Conservation (phyloP, 2,329 filamentous ascomycete species). For the Epichloe scottii region DNA sequence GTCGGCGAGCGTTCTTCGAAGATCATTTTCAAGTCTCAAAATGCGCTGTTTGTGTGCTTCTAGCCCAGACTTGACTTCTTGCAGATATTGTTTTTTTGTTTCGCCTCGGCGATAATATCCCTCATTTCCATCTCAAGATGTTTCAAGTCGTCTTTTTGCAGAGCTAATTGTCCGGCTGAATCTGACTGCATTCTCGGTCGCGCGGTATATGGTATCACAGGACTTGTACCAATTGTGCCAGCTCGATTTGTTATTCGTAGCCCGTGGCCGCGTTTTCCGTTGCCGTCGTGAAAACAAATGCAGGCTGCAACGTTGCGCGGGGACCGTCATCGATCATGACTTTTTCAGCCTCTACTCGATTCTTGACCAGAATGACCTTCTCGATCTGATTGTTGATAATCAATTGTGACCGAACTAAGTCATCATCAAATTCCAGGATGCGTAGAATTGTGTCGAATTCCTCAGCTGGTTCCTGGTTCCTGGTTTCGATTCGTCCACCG, state of each 20-base stretch:
- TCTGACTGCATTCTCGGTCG: slow-evolving; percentile 71
- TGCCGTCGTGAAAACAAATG: slow-evolving; percentile 53
- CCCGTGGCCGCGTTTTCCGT: slow-evolving; percentile 40
- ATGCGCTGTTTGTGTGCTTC: slow-evolving; percentile 28
- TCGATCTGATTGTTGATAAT: slow-evolving; percentile 78
- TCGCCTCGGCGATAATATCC: slow-evolving; percentile 36
- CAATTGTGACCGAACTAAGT: slow-evolving; percentile 64
- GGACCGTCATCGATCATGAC: slow-evolving; percentile 52
- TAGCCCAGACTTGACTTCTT: slow-evolving; percentile 33
- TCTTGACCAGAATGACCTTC: slow-evolving; percentile 65
- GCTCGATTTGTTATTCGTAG: slow-evolving; percentile 39
- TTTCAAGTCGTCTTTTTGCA: slow-evolving; percentile 35
- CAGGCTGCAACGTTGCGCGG: slow-evolving; percentile 62
- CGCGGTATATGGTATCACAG: slow-evolving; percentile 33
- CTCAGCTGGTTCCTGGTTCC: slow-evolving; percentile 54
- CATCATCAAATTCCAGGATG: slow-evolving; percentile 69
- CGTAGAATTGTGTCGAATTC: slow-evolving; percentile 67
- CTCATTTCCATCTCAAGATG: slow-evolving; percentile 43
- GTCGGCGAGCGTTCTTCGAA: slow-evolving; percentile 48
- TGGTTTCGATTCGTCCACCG: slow-evolving; percentile 22
- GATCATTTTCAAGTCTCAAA: slow-evolving; percentile 34
- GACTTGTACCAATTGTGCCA: slow-evolving; percentile 29
- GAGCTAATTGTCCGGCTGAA: slow-evolving; percentile 49
- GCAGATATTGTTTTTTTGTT: slow-evolving; percentile 33
- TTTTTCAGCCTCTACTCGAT: slow-evolving; percentile 51